Evolutionary conservation across 495 filamentous ascomycete genomes (phyloP).

Genomic region (Hypoxylon intermedium): DNA sequence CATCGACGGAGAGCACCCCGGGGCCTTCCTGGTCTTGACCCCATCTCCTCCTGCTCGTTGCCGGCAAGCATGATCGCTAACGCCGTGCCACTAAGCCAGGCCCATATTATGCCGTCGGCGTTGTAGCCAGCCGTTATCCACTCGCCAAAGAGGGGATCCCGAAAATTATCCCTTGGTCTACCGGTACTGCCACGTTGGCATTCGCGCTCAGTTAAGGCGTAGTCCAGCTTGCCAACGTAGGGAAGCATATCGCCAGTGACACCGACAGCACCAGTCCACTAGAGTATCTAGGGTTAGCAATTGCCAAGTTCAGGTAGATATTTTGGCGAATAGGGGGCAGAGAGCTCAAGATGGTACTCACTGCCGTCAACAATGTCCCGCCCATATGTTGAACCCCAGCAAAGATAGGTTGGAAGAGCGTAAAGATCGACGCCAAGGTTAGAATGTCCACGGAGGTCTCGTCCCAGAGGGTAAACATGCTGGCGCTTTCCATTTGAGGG

Average conservation of each 20-base stretch:
- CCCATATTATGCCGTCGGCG: constrained; percentile 58
- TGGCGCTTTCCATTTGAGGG: constrained; percentile 36
- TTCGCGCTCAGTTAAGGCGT: neutral
- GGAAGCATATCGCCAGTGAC: constrained; percentile 55
- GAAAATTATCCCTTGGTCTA: too few species aligned
- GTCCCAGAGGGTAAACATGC: constrained; percentile 44
- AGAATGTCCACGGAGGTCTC: constrained; percentile 43
- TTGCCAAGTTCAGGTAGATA: too few species aligned
- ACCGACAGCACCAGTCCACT: constrained; percentile 57
- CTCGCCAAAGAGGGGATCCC: constrained; percentile 35
- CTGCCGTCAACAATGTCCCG: too few species aligned
- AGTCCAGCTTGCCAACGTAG: constrained; percentile 53
- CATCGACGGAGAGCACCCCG: constrained; percentile 30
- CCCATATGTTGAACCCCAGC: too few species aligned
- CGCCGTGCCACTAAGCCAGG: constrained; percentile 55
- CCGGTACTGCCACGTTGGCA: too few species aligned
- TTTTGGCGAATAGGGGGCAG: too few species aligned
- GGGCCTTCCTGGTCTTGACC: neutral
- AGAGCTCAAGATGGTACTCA: too few species aligned
- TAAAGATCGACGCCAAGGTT: constrained; percentile 34
- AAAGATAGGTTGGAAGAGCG: constrained; percentile 37
- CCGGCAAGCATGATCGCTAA: constrained; percentile 51
- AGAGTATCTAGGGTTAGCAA: too few species aligned
- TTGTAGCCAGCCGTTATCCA: constrained; percentile 57
- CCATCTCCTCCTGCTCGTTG: constrained; percentile 8